Evolutionary conservation across 805 yeast genomes (phyloP).

Genomic region (Suhomyces sp.): DNA sequence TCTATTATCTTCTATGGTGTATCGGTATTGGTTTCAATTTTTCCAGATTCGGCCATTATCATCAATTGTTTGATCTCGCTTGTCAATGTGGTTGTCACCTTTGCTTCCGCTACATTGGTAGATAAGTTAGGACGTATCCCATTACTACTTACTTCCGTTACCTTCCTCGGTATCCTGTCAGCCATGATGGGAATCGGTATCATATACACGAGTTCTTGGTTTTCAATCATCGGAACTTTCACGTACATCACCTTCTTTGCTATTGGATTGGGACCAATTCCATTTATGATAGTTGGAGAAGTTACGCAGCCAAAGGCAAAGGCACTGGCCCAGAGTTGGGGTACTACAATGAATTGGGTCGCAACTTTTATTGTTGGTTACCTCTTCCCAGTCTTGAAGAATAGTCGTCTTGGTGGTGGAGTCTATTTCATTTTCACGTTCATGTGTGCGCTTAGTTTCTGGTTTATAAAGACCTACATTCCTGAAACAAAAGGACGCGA

Average conservation of each 20-base stretch:
- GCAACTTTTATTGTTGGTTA: constrained; percentile 83
- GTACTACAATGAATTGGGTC: constrained; percentile 87
- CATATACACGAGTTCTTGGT: constrained; percentile 38
- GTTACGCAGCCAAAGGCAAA: constrained; percentile 79
- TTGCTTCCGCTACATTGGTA: constrained; percentile 69
- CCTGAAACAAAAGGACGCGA: constrained; percentile 78
- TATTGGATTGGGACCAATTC: constrained; percentile 92
- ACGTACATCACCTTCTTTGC: constrained; percentile 84
- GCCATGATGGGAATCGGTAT: constrained; percentile 69
- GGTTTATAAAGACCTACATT: constrained; percentile 46
- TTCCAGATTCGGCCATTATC: constrained; percentile 69
- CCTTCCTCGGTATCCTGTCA: constrained; percentile 66
- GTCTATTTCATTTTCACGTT: constrained; percentile 72
- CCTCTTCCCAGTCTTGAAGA: constrained; percentile 72
- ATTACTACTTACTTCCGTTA: constrained; percentile 62
- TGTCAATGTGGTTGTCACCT: constrained; percentile 73
- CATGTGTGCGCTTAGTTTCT: constrained; percentile 50
- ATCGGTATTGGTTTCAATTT: constrained; percentile 64
- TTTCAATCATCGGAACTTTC: constrained; percentile 65
- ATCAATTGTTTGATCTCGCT: constrained; percentile 77
- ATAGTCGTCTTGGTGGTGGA: constrained; percentile 63
- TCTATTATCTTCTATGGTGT: constrained; percentile 94
- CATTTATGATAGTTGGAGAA: constrained; percentile 84
- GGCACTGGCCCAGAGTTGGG: constrained; percentile 89
- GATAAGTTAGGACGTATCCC: constrained; percentile 77